Evolutionary conservation across 148 eudicot genomes (phyloP), one percentile per base, ranked within the genome.

Genomic region (Persicaria maculosa): DNA sequence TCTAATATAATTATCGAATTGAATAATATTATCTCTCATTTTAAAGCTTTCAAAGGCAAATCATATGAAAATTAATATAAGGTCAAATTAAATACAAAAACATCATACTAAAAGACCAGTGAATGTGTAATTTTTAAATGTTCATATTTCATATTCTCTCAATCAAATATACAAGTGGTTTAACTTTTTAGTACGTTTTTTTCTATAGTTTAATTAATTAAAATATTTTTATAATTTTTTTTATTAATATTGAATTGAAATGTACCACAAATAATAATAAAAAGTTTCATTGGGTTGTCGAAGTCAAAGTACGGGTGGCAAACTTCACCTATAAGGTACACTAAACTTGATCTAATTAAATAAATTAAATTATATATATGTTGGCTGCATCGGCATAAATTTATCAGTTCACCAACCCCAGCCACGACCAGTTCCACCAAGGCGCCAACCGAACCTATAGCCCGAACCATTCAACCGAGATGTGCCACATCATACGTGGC

Each of bases 331-430:
- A 31, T 22, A 22, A 22, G 25, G 25, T 22, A 22, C 25, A 22
- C 25, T 22, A 22, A 22, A 22, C 25, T 22, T 22, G 25, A 22
- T 22, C 25, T 22, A 22, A 22, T 22, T 22, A 4, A 20, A 20
- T 59, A n/a, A 59, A 9, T 59, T 3, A 2, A 48, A 48, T 48
- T 14, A 7, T 48, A 48, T 14, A 7, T 48, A 48, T 0, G 11
- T 9, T 48, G 3, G 4, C 6, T 53, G n/a, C 57, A 16, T n/a
- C 57, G 61, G 31, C 22, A 9, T 31, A 44, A 25, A 25, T 25
- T 61, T 25, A 61, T 61, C 16, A 25, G 44, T 65, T 43, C 70
- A 65, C 70, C 70, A 65, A 65, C 47, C 70, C 70, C 70, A 65
- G 17, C 47, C 70, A 65, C 7, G 70, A 65, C 70, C 17, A 7